phyloP scores from a whole-genome alignment of 805 yeast species.

The Lipomyces yamanashiensis region DNA sequence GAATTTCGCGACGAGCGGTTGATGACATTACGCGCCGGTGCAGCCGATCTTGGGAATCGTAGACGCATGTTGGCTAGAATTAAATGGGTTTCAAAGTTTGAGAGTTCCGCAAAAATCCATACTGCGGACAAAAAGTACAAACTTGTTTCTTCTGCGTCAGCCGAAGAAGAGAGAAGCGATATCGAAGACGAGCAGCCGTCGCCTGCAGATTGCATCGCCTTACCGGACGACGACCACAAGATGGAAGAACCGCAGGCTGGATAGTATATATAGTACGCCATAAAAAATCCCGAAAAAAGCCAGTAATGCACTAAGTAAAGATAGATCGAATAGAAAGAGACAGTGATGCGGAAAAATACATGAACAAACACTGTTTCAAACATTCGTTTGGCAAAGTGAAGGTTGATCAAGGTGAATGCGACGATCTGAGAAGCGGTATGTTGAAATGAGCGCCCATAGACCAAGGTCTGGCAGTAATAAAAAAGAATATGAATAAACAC shows the following conservation, averaged over 20 bases:
- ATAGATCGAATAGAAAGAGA: slow-evolving; percentile 86
- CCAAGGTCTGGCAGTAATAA: slow-evolving; percentile 52
- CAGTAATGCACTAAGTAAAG: slow-evolving; percentile 90
- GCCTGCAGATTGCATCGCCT: background rate
- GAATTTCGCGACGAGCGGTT: background rate
- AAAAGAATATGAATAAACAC: slow-evolving; percentile 73
- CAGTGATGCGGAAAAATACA: slow-evolving; percentile 80
- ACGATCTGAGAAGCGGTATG: slow-evolving; percentile 60
- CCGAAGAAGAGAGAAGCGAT: slow-evolving; percentile 16
- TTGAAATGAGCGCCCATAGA: slow-evolving; percentile 45
- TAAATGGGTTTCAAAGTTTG: slow-evolving; percentile 74
- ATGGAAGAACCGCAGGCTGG: slow-evolving; percentile 39
- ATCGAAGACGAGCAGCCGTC: slow-evolving; percentile 20
- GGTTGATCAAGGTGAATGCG: slow-evolving; percentile 60
- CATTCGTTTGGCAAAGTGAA: slow-evolving; percentile 87
- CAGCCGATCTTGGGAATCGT: slow-evolving; percentile 50
- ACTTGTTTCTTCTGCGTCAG: slow-evolving; percentile 28
- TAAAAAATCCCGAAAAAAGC: slow-evolving; percentile 76
- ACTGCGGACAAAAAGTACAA: slow-evolving; percentile 39
- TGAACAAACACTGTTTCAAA: slow-evolving; percentile 84
- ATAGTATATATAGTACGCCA: slow-evolving; percentile 57
- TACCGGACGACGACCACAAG: background rate
- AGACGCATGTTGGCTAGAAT: slow-evolving; percentile 62
- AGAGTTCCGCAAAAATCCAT: slow-evolving; percentile 66
- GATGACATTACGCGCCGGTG: background rate